Percentiles rank a stretch among this genome's conserved stretches.
Conservation (phyloP, 164 flowering plant genomes). For the Akebia trifoliata region DNA sequence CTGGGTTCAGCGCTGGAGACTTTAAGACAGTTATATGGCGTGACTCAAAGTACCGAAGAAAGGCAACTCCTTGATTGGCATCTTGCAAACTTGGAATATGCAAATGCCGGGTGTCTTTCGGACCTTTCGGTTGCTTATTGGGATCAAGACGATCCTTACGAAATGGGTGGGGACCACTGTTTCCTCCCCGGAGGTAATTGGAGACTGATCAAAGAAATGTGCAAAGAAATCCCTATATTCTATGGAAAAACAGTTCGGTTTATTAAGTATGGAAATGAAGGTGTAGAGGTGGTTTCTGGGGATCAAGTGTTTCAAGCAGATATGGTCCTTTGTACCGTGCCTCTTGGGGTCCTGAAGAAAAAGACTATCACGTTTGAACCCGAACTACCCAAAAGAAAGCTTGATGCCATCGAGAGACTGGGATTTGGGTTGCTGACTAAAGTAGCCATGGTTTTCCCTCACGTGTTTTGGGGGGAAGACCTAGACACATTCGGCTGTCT, state of each 20-base stretch:
- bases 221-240: conserved; percentile 66
- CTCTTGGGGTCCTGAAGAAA: conserved; percentile 86
- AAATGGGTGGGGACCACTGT: conserved; percentile 99
- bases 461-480: conserved; percentile 91
- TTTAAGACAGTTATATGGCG: conserved; percentile 60
- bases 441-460: conserved; percentile 89
- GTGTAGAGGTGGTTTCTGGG: conserved; percentile 74
- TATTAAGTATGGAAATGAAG: conserved; percentile 63
- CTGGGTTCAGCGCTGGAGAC: conserved; percentile 76
- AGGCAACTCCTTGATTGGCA: conserved; percentile 91
- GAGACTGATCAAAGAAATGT: conserved; percentile 67
- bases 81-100: conserved; percentile 93
- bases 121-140: conserved; percentile 80
- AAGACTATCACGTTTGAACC: conserved; percentile 67
- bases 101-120: conserved; percentile 89
- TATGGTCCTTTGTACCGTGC: conserved; percentile 85
- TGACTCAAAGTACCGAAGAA: conserved; percentile 55
- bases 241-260: conserved; percentile 65
- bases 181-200: conserved; percentile 91
- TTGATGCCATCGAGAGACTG: conserved; percentile 74
- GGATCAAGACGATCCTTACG: conserved; percentile 99
- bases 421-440: conserved; percentile 94
- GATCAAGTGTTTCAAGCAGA: conserved; percentile 76
- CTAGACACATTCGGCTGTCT: conserved; percentile 90
- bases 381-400: conserved; percentile 71